Evolutionary conservation across 139 green algal species (phyloP).

Genomic region (Desmodesmus armatus): DNA sequence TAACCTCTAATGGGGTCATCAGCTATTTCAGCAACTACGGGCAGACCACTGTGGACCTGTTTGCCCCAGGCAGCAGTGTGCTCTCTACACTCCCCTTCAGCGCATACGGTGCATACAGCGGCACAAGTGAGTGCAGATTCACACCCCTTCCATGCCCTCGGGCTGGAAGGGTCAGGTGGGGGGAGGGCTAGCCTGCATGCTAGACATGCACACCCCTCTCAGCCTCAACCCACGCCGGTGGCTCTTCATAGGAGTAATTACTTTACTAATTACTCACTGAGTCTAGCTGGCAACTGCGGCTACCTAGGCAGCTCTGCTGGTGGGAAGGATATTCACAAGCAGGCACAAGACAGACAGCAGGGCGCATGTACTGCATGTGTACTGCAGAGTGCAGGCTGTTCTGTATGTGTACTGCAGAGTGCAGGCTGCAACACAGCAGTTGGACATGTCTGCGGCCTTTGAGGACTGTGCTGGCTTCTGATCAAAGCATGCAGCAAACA

Average conservation of each 20-base stretch:
- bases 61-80: not conserved
- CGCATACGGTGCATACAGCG: not conserved
- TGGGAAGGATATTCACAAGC: too few relatives aligned
- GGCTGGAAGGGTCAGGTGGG: not conserved
- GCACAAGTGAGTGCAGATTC: not conserved
- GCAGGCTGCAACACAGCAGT: too few relatives aligned
- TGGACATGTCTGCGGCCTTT: too few relatives aligned
- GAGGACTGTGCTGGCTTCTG: not conserved
- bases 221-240: not conserved
- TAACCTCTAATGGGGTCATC: not conserved
- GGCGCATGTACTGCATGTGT: too few relatives aligned
- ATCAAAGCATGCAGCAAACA: not conserved
- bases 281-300: not conserved
- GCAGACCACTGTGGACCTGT: not conserved
- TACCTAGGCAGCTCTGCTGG: too few relatives aligned
- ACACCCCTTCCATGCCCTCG: not conserved
- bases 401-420: too few relatives aligned
- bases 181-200: not conserved
- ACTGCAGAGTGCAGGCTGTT: too few relatives aligned
- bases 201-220: not conserved
- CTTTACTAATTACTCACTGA: not conserved
- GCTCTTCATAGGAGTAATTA: not conserved
- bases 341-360: too few relatives aligned
- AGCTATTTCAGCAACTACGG: not conserved
- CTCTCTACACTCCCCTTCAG: not conserved